These are phyloP conservation scores for Syncephalis plumigaleata DNA, from an alignment of 371 early-diverging fungal species.

Conservation along the genomic window DNA sequence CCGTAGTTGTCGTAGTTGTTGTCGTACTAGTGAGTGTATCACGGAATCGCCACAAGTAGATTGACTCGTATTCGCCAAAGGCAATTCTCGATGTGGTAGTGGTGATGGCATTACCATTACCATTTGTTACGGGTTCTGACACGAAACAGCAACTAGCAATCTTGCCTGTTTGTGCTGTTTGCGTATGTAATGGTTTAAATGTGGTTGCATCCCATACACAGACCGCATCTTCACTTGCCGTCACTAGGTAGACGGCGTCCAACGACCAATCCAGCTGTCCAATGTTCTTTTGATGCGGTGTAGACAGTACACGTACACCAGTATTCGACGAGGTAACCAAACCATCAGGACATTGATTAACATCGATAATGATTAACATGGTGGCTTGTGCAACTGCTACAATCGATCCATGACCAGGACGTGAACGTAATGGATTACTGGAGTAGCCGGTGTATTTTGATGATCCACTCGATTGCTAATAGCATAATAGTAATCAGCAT, in stretches of 20 bases:
- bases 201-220: not conserved
- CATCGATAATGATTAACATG: not conserved
- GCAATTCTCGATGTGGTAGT: not conserved
- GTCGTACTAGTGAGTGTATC: no score
- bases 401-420: not conserved
- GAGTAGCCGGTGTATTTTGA: not conserved
- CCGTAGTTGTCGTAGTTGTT: no score
- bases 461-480: not conserved
- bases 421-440: not conserved
- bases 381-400: not conserved
- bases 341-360: not conserved
- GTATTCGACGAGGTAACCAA: not conserved
- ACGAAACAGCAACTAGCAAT: not conserved
- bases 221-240: not conserved
- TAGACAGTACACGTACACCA: not conserved
- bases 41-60: not conserved
- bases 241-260: not conserved
- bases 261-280: not conserved
- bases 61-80: not conserved
- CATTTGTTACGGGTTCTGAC: not conserved
- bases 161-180: not conserved
- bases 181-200: not conserved
- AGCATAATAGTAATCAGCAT: not conserved
- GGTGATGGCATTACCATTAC: no score
- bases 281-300: constrained; percentile 1